A percentile compares a stretch with the other conserved stretches of the same genome.
Evolutionary conservation across 306 rosid species (phyloP).

Genomic region (Elaeagnus macrophylla): DNA sequence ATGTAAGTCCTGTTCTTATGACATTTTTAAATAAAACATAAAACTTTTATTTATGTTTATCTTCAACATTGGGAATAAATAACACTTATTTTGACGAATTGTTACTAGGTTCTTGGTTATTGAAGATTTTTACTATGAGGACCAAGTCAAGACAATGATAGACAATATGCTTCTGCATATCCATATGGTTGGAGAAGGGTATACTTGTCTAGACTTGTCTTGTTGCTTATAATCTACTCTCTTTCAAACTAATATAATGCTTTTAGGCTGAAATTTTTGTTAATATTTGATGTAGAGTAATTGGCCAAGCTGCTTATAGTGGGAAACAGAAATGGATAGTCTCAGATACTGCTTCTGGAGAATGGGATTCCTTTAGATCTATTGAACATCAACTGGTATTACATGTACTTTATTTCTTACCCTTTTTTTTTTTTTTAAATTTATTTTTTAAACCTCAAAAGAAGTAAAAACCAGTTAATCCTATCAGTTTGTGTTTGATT

Average conservation of each 20-base stretch:
- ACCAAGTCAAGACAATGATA: conserved; percentile 36
- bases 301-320: conserved; percentile 68
- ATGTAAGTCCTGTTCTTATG: conserved; percentile 29
- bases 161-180: conserved; percentile 40
- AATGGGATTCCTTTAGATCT: conserved; percentile 28
- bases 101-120: conserved; percentile 55
- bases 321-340: conserved; percentile 64
- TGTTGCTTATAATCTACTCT: not conserved
- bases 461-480: too few species aligned
- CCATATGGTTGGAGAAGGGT: conserved; percentile 82
- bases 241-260: not conserved
- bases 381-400: conserved; percentile 16
- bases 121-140: conserved; percentile 62
- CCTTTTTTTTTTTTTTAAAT: not conserved
- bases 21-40: too few species aligned
- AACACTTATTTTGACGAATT: too few species aligned
- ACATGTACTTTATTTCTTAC: conserved; percentile 28
- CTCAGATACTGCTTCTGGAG: conserved; percentile 28
- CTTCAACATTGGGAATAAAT: too few species aligned
- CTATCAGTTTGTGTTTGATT: too few species aligned
- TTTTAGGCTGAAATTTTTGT: conserved; percentile 15
- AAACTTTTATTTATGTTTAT: too few species aligned
- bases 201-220: conserved; percentile 11
- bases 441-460: too few species aligned
- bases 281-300: conserved; percentile 31